phyloP scores from a whole-genome alignment of 176 grass and related monocot species.

The Oryza punctata region DNA sequence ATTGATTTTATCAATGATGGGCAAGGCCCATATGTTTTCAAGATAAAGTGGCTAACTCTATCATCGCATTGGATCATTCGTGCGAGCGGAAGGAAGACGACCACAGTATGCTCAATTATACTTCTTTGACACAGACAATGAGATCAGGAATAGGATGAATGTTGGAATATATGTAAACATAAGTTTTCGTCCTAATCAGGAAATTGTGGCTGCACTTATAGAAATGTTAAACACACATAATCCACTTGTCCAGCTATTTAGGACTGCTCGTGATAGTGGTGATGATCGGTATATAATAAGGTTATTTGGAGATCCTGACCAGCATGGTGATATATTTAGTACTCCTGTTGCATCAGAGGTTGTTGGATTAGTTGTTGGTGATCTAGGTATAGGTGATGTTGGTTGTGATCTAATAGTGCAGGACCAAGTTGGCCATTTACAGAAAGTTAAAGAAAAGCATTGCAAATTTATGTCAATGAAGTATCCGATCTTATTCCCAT shows the following conservation, averaged over 20 bases:
- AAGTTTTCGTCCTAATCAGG: background rate
- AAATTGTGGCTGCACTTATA: background rate
- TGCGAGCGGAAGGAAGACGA: background rate
- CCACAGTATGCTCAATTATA: background rate
- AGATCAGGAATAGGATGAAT: background rate
- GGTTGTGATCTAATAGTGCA: background rate
- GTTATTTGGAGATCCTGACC: background rate
- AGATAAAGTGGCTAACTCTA: too few relatives aligned
- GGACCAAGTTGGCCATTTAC: background rate
- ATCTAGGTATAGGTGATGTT: background rate
- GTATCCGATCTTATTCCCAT: too few relatives aligned
- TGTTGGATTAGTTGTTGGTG: background rate
- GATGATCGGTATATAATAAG: background rate
- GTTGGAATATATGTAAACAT: background rate
- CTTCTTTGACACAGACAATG: background rate
- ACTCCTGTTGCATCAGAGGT: background rate
- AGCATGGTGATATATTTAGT: background rate
- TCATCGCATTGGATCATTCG: too few relatives aligned
- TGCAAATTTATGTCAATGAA: too few relatives aligned
- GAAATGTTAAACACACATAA: background rate
- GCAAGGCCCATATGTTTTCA: too few relatives aligned
- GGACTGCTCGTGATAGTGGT: background rate
- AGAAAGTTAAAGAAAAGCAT: too few relatives aligned
- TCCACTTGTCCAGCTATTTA: background rate
- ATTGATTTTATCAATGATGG: too few relatives aligned